A percentile compares a stretch with the other conserved stretches of the same genome.
Conservation (phyloP, 2,329 filamentous ascomycete genomes). For the Aspergillus aculeatinus region DNA sequence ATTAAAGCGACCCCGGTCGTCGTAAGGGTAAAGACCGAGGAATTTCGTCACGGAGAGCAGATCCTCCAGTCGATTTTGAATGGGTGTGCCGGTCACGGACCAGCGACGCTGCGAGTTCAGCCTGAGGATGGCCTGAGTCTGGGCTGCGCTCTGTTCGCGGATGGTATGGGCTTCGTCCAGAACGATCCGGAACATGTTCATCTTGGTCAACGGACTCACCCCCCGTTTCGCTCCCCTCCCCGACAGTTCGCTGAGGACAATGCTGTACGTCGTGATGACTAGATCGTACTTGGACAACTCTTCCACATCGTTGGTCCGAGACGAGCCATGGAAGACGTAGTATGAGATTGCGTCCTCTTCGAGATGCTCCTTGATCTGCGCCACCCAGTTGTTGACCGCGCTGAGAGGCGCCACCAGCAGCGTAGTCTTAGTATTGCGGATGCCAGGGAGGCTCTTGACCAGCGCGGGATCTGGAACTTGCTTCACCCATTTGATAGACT, state of each 20-base stretch:
- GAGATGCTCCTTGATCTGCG: conserved; percentile 83
- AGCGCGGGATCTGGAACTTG: conserved; percentile 49
- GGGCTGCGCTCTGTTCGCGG: conserved; percentile 75
- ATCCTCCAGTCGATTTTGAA: conserved; percentile 91
- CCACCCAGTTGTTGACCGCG: conserved; percentile 90
- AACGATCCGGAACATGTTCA: conserved; percentile 91
- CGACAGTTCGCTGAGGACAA: conserved; percentile 75
- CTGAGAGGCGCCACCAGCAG: conserved; percentile 86
- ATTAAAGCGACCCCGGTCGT: conserved; percentile 72
- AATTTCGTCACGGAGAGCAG: conserved; percentile 84
- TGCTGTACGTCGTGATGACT: conserved; percentile 90
- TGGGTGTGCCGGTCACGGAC: conserved; percentile 95
- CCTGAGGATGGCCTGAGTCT: conserved; percentile 80
- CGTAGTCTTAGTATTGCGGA: conserved; percentile 72
- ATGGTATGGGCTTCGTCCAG: conserved; percentile 95
- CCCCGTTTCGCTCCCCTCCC: conserved; percentile 62
- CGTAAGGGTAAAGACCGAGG: conserved; percentile 78
- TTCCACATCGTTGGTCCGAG: conserved; percentile 66
- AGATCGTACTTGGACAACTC: conserved; percentile 74
- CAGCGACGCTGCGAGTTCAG: conserved; percentile 80
- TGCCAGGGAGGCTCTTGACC: conserved; percentile 31
- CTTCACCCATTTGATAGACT: conserved; percentile 62
- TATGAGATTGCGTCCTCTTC: conserved; percentile 63
- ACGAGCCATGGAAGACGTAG: conserved; percentile 83
- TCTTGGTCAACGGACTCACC: conserved; percentile 65